Evolutionary conservation across 208 protist species (phyloP).

Genomic region (Leishmania braziliensis): DNA sequence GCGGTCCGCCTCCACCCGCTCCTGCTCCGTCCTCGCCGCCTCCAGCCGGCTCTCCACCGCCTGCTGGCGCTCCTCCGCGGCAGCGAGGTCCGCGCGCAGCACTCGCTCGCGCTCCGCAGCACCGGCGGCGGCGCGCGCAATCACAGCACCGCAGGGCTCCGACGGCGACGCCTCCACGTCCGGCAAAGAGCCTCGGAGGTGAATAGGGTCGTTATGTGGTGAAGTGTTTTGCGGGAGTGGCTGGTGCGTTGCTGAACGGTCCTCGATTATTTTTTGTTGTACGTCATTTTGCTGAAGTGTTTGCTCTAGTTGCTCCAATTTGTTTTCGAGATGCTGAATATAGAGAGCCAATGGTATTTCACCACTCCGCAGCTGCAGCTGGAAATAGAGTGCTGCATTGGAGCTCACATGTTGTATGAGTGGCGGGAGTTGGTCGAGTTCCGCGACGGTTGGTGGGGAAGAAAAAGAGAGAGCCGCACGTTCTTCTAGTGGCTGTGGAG

Average conservation of each 20-base stretch:
- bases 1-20: too few species aligned
- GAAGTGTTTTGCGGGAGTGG: background rate
- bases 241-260: background rate
- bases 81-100: background rate
- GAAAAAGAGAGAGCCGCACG: background rate
- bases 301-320: background rate
- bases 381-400: background rate
- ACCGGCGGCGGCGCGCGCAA: too few species aligned
- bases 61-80: background rate
- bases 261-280: background rate
- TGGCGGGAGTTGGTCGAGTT: background rate
- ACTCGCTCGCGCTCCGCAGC: conserved; percentile 25
- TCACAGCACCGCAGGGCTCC: background rate
- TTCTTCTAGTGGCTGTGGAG: background rate
- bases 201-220: background rate
- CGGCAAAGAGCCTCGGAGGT: background rate
- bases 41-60: too few species aligned
- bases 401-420: background rate
- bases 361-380: background rate
- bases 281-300: background rate
- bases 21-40: too few species aligned
- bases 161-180: conserved; percentile 3
- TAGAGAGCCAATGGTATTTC: background rate
- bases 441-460: background rate
- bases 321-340: background rate